phyloP scores from a whole-genome alignment of 2,329 filamentous ascomycete species.

The Penicillium sp. region DNA sequence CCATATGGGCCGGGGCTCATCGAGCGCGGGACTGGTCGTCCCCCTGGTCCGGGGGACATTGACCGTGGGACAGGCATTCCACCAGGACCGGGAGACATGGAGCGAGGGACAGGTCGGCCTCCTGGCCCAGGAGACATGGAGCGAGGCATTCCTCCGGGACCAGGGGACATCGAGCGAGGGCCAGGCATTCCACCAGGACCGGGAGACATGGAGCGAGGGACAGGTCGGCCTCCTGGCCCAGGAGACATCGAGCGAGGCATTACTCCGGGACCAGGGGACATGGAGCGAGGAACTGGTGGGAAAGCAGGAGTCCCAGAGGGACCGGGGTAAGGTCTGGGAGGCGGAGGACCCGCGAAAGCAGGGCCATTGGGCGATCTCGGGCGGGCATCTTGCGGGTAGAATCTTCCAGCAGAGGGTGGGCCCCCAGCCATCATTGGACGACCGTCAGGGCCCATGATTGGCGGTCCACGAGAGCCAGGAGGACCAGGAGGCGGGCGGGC shows the following conservation, averaged over 20 bases:
- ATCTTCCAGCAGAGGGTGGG: conserved; percentile 33
- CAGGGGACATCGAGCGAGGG: conserved; percentile 34
- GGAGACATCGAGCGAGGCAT: conserved; percentile 41
- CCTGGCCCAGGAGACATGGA: conserved; percentile 36
- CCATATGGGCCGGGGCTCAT: conserved; percentile 48
- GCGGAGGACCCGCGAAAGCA: conserved; percentile 29
- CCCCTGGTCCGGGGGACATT: conserved; percentile 35
- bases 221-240: conserved; percentile 33
- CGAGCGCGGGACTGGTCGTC: conserved; percentile 35
- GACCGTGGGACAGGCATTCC: conserved; percentile 38
- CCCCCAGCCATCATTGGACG: conserved; percentile 29
- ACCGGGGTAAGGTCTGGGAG: conserved; percentile 25
- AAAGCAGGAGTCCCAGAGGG: conserved; percentile 37
- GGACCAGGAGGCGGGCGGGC: conserved; percentile 44
- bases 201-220: conserved; percentile 32
- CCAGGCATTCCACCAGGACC: conserved; percentile 38
- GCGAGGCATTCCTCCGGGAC: conserved; percentile 30
- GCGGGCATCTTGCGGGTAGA: conserved; percentile 38
- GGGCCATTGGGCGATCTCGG: conserved; percentile 47
- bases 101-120: conserved; percentile 20
- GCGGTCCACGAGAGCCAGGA: conserved; percentile 36
- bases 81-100: conserved; percentile 35
- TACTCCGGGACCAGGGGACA: conserved; percentile 35
- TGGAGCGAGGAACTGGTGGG: conserved; percentile 37
- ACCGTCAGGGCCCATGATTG: conserved; percentile 36